Evolutionary conservation across 164 flowering plant species (phyloP).

Genomic region (Magnolia kwangsiensis): DNA sequence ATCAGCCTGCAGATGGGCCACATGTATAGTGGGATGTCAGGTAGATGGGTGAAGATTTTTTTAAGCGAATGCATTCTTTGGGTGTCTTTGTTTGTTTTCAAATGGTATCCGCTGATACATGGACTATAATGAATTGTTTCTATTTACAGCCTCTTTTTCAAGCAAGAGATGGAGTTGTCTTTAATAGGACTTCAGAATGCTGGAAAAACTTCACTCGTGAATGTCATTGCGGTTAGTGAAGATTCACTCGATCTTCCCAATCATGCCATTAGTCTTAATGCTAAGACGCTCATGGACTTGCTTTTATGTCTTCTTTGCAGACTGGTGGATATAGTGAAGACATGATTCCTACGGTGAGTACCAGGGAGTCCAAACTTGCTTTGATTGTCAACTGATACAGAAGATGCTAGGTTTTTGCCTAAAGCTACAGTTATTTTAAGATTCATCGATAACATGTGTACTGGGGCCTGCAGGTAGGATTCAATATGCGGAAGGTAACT

Average conservation of each 20-base stretch:
- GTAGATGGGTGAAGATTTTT: neutral
- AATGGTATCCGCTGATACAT: neutral
- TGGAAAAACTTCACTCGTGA: conserved; percentile 92
- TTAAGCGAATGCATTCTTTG: neutral
- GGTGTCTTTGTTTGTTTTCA: neutral
- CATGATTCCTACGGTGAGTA: conserved; percentile 92
- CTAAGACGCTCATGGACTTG: neutral
- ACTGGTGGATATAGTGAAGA: conserved; percentile 97
- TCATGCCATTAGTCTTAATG: neutral
- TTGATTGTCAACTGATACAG: neutral
- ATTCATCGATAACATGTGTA: neutral
- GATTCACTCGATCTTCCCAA: neutral
- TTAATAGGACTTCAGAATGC: conserved; percentile 94
- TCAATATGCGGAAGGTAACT: conserved; percentile 92
- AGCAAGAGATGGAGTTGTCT: conserved; percentile 96
- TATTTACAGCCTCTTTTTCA: conserved; percentile 77
- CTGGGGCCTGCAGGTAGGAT: conserved; percentile 61
- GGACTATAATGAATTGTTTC: neutral
- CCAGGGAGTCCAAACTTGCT: conserved; percentile 10
- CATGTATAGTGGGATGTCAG: no score
- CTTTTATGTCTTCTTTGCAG: conserved; percentile 31
- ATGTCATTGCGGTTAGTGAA: conserved; percentile 80
- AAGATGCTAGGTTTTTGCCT: neutral
- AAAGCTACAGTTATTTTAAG: neutral
- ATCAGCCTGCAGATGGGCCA: no score